Evolutionary conservation across 495 filamentous ascomycete species (phyloP).

Genomic region (Aspergillus conjunctus): DNA sequence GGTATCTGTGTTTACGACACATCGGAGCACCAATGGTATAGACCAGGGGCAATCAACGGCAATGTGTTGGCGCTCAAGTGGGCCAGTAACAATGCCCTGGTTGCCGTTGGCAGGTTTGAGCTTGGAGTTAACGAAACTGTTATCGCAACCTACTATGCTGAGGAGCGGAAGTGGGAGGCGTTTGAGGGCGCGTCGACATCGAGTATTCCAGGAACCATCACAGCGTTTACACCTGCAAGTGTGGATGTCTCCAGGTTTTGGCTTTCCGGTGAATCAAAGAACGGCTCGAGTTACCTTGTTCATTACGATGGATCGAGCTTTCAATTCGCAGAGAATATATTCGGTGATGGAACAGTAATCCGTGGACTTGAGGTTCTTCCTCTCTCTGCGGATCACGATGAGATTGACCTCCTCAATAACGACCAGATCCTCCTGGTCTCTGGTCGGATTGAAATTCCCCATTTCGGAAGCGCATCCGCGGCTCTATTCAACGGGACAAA

Average conservation of each 20-base stretch:
- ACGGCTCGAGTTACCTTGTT: constrained; percentile 75
- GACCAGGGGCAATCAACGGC: constrained; percentile 72
- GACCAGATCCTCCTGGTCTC: constrained; percentile 77
- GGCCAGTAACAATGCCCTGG: constrained; percentile 65
- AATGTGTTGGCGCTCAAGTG: constrained; percentile 72
- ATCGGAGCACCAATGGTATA: constrained; percentile 69
- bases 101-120: constrained; percentile 76
- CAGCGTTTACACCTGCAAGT: constrained; percentile 70
- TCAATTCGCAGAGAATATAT: constrained; percentile 55
- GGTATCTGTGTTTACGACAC: constrained; percentile 79
- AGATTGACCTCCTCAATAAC: constrained; percentile 61
- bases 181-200: constrained; percentile 61
- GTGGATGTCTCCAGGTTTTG: constrained; percentile 71
- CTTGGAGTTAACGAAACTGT: constrained; percentile 64
- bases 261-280: constrained; percentile 66
- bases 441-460: constrained; percentile 72
- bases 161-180: constrained; percentile 61
- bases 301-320: constrained; percentile 71
- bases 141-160: constrained; percentile 73
- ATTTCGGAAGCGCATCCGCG: constrained; percentile 83
- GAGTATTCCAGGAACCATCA: constrained; percentile 75
- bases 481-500: constrained; percentile 81
- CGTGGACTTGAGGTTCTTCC: constrained; percentile 79
- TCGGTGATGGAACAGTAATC: constrained; percentile 67
- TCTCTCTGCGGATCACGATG: constrained; percentile 64